Evolutionary conservation across 768 basidiomycete species (phyloP), one percentile per base, ranked within the genome.

Genomic region (Mycena kentingensis): DNA sequence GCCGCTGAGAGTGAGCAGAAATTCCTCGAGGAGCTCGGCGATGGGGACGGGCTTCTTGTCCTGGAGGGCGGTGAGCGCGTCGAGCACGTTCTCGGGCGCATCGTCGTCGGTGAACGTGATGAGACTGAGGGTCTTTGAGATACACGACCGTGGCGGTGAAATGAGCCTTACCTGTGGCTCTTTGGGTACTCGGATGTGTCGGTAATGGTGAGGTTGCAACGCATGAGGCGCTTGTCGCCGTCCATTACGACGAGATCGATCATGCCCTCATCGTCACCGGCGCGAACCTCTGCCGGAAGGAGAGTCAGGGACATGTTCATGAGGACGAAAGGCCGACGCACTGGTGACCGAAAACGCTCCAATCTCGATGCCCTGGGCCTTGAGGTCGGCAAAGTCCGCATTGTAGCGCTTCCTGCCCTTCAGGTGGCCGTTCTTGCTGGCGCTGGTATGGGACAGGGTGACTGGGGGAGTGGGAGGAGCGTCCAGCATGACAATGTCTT

Each of bases 181-280:
- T 69, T 68, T 1, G 87, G 87, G 62, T 89, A 89, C 46, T 84
- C 82, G 10, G 85, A 82, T 2, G 84, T 80, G 60, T 87, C 85
- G 85, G 53, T 45, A 21, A 60, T 37, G 1, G 37, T 50, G 7
- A 60, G 21, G 47, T 46, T 60, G 21, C 50, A 55, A 5, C 42
- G 34, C 36, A 55, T 31, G 24, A 60, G 46, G 49, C 73, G 64
- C 7, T 62, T 67, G 31, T 66, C 69, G 25, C 48, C 48, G n/a
- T 75, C 63, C 36, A 67, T 63, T 21, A 85, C 67, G 12, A 61
- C 61, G 26, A 84, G 69, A 46, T 83, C 76, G n/a, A 88, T 67
- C n/a, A 78, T 74, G 15, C 83, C 84, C 56, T 87, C 85, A 44
- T 87, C 85, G 24, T 86, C 84, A 24, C 84, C 84, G 22, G 73